Base-by-base conservation (phyloP, 768 basidiomycete species). In the Tricholoma sp. region DNA sequence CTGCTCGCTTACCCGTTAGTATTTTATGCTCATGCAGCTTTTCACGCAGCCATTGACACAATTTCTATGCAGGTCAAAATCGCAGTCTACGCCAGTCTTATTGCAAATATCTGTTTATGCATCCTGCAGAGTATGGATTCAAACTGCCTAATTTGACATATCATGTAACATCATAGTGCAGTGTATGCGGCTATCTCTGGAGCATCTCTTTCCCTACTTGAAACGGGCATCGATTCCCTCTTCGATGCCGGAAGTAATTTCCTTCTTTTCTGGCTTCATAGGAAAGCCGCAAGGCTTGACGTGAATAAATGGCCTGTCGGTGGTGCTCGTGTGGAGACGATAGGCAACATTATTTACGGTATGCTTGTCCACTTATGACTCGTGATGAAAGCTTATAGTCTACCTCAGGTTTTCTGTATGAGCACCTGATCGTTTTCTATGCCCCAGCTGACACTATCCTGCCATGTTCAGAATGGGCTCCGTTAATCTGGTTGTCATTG, bases 171-270 rank as follows among this genome's bases (percentile, higher is more conserved):
- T 51, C 5, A 50, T 41, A 54, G 29, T 56, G 1, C 61, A 94
- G 91, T 99, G 63, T 99, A 98, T 67, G 96, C 91, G 11, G 96
- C 97, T 11, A 79, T 91, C 52, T 89, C 90, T 1, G 88, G 92
- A 1, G 59, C 81, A 4, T 96, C 93, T 0, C 75, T 98, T 4
- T 92, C 94, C 4, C 76, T 98, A 50, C 80, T 98, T 57, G 93
- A 94, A 10, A 96, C 94, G 1, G 89, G 81, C 8, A 89, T 95
- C 65, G 96, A 98, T 67, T 85, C 94, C 11, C 76, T 90, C 13
- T 91, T 87, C 65, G 93, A 94, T 66, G 78, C 91, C 59, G 87
- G 88, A 45, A 91, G 89, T 65, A 94, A 92, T 63, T 68, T 92
- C 45, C 74, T 94, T n/a, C 77, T 94, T 2, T 88, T 84, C 61